Base-by-base conservation (phyloP, 1,284 basidiomycete species). In the Ceratobasidium sp. region DNA sequence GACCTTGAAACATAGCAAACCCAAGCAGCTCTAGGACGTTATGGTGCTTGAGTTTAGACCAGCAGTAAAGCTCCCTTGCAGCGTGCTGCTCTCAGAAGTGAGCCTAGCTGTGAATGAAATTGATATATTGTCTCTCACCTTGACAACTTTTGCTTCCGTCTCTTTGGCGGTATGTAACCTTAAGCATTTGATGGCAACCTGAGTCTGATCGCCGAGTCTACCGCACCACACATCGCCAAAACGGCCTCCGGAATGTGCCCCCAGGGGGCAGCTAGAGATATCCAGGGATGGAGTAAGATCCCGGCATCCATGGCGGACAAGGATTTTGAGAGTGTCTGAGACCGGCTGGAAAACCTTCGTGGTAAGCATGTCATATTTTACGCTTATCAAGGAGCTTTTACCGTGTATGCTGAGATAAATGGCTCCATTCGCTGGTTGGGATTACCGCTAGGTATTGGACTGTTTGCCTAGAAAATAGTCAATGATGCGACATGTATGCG, bases 151-250 rank as follows among this genome's bases (percentile, higher is more conserved):
- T 3, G 23, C 28, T 9, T 28, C 14, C 28, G 49, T 16, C 5
- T 53, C 49, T 3, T 21, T 53, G 23, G 23, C n/a, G 9, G 49
- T 53, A 23, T 53, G 28, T 25, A 53, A 9, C 54, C 54, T 33
- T 36, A 58, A 16, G 16, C 30, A 38, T 36, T 58, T 58, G 30
- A 58, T 38, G 0, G 54, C 54, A 2, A 58, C 54, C 36, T 58
- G 28, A 5, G 54, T 38, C n/a, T 12, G 5, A 21, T 58, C 54
- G 5, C 11, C 36, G 2, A 58, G 54, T 3, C 12, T 33, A 6
- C 54, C 54, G n/a, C 30, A n/a, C 28, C 36, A 58, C 21, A 58
- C 54, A 18, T 58, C 54, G 8, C 54, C 54, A 21, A 58, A 58
- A 12, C 54, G 30, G 21, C 54, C 54, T 16, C 49, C 49, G 12